Evolutionary conservation across 2,329 filamentous ascomycete species (phyloP).

Genomic region (Leptographium lundbergii): DNA sequence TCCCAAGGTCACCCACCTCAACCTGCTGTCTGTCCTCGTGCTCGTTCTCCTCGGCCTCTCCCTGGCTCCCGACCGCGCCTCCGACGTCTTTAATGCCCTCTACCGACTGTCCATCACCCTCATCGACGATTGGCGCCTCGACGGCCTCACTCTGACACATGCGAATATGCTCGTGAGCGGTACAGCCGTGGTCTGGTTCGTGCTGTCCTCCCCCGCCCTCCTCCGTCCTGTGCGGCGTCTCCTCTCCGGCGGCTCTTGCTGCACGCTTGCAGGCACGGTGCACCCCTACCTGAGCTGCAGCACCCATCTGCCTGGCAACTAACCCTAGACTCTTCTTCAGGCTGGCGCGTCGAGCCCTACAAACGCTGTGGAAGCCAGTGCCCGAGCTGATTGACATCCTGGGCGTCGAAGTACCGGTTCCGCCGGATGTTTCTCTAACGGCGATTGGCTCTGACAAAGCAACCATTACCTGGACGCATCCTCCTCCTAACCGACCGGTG

Average conservation of each 20-base stretch:
- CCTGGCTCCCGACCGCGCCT: conserved; percentile 26
- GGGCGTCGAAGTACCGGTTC: conserved; percentile 83
- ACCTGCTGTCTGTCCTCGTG: conserved; percentile 27
- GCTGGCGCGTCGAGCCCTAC: conserved; percentile 75
- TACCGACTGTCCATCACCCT: conserved; percentile 21
- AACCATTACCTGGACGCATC: conserved; percentile 80
- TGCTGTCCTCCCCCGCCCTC: neutral
- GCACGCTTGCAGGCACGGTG: neutral
- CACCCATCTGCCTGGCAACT: neutral
- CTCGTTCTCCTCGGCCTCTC: conserved; percentile 28
- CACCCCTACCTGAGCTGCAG: neutral
- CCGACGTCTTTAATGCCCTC: conserved; percentile 22
- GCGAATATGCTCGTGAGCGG: conserved; percentile 43
- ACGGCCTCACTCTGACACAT: conserved; percentile 34
- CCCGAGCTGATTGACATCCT: conserved; percentile 83
- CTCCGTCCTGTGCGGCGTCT: neutral
- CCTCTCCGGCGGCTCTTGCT: neutral
- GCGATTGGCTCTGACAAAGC: conserved; percentile 80
- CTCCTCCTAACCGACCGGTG: conserved; percentile 51
- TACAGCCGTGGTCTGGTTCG: conserved; percentile 39
- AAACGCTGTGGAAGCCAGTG: conserved; percentile 82
- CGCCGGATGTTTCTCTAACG: conserved; percentile 80
- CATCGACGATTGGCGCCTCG: conserved; percentile 29
- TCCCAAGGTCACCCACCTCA: conserved; percentile 28
- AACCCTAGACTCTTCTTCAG: conserved; percentile 27